A percentile compares a stretch with the other conserved stretches of the same genome.
Evolutionary conservation across 495 filamentous ascomycete genomes (phyloP).

Genomic region (Annulohypoxylon moriforme): DNA sequence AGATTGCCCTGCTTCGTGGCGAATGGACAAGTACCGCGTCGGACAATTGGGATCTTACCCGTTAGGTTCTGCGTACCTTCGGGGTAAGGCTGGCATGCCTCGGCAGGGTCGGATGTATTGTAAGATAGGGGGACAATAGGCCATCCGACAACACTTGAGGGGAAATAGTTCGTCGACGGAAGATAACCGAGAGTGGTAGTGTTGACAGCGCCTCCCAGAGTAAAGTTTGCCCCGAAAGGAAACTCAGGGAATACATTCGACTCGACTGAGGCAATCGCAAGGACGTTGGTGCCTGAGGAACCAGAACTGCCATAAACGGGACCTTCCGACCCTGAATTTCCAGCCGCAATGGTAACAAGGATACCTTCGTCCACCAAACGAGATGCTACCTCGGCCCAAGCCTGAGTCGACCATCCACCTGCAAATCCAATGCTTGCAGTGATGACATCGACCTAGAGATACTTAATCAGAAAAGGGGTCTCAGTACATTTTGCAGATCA

Average conservation of each 20-base stretch:
- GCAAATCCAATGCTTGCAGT: slow-evolving; percentile 53
- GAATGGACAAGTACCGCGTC: slow-evolving; percentile 57
- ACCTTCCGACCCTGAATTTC: slow-evolving; percentile 55
- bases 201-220: slow-evolving; percentile 24
- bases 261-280: slow-evolving; percentile 37
- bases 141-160: slow-evolving; percentile 35
- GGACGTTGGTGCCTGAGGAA: slow-evolving; percentile 44
- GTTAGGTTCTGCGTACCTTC: slow-evolving; percentile 55
- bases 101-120: slow-evolving; percentile 48
- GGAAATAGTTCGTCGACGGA: slow-evolving; percentile 24
- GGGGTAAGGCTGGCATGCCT: slow-evolving; percentile 49
- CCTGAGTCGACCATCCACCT: slow-evolving; percentile 51
- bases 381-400: slow-evolving; percentile 50
- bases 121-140: slow-evolving; percentile 49
- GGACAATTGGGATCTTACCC: slow-evolving; percentile 60
- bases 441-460: slow-evolving; percentile 52
- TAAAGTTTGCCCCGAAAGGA: slow-evolving; percentile 36
- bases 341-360: slow-evolving; percentile 53
- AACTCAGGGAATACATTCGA: slow-evolving; percentile 35
- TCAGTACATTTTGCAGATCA: neutral
- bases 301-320: slow-evolving; percentile 49
- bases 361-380: slow-evolving; percentile 54
- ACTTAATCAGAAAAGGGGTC: neutral
- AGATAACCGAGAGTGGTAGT: slow-evolving; percentile 46
- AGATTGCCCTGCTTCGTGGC: slow-evolving; percentile 47